Percentiles rank a stretch among this genome's conserved stretches.
These are phyloP conservation scores for Aspergillus intermedius DNA, from an alignment of 2,329 filamentous ascomycete genomes.

Conservation along the genomic window DNA sequence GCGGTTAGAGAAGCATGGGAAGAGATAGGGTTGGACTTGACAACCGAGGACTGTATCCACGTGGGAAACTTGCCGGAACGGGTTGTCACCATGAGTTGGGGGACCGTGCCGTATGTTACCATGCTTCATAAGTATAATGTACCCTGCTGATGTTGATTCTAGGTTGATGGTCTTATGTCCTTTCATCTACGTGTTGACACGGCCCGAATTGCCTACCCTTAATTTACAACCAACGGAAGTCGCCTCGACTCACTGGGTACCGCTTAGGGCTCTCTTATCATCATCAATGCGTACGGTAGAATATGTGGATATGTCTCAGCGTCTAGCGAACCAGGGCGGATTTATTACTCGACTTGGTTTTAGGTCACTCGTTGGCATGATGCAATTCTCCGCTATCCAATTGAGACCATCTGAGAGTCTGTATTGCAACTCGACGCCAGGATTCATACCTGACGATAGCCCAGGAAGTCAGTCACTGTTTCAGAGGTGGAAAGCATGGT, in stretches of 20 bases:
- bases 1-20: slow-evolving; percentile 60
- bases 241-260: slow-evolving; percentile 63
- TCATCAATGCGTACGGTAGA: slow-evolving; percentile 55
- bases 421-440: slow-evolving; percentile 49
- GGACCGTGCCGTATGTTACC: slow-evolving; percentile 49
- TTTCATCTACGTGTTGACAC: slow-evolving; percentile 59
- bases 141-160: slow-evolving; percentile 7
- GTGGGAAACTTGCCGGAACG: slow-evolving; percentile 61
- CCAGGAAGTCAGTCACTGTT: slow-evolving; percentile 16
- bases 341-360: slow-evolving; percentile 50
- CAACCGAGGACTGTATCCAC: slow-evolving; percentile 38
- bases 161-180: slow-evolving; percentile 65
- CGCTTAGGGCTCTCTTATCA: slow-evolving; percentile 55
- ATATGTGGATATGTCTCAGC: slow-evolving; percentile 58
- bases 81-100: slow-evolving; percentile 61
- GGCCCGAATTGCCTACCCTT: slow-evolving; percentile 50
- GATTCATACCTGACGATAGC: slow-evolving; percentile 40
- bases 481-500: slow-evolving; percentile 23
- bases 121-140: not conserved
- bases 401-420: slow-evolving; percentile 57
- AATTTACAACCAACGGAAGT: slow-evolving; percentile 63
- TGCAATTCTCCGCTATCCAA: slow-evolving; percentile 61
- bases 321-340: slow-evolving; percentile 52
- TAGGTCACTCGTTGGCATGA: slow-evolving; percentile 54
- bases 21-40: slow-evolving; percentile 60